Percentiles rank a stretch among this genome's conserved stretches.
These are phyloP conservation scores for Penicillium oxalicum DNA, from an alignment of 2,329 filamentous ascomycete genomes.

Conservation along the genomic window DNA sequence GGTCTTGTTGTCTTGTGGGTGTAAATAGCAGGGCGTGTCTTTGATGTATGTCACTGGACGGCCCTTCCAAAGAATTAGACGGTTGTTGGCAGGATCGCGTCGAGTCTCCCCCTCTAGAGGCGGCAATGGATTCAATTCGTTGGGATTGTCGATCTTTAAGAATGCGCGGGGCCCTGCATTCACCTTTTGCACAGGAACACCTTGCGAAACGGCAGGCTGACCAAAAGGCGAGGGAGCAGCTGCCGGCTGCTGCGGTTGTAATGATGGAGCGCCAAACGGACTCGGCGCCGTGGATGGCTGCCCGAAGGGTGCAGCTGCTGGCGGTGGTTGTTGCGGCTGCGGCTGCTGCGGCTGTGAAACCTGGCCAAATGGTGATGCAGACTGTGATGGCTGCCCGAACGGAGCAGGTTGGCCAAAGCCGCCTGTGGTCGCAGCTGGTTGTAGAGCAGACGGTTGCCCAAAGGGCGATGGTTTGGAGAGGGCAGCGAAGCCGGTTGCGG, in stretches of 20 bases:
- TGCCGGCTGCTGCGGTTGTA: not conserved
- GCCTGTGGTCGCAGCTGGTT: conserved; percentile 13
- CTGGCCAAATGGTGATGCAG: conserved; percentile 14
- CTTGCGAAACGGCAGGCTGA: conserved; percentile 24
- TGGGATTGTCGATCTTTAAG: conserved; percentile 23
- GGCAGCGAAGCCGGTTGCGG: not conserved
- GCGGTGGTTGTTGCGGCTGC: conserved; percentile 2
- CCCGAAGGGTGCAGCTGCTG: conserved; percentile 29
- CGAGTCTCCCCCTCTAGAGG: conserved; percentile 33
- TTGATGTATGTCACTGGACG: conserved; percentile 56
- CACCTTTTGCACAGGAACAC: conserved; percentile 10
- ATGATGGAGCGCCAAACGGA: conserved; percentile 7
- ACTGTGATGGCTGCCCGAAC: conserved; percentile 17
- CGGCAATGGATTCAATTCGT: conserved; percentile 33
- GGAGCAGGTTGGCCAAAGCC: conserved; percentile 38
- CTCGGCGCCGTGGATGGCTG: conserved; percentile 27
- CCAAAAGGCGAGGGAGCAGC: conserved; percentile 16
- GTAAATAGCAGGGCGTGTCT: conserved; percentile 46
- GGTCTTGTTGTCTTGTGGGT: conserved; percentile 48
- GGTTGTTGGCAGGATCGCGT: conserved; percentile 31
- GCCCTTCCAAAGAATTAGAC: conserved; percentile 57
- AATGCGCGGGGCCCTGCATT: conserved; percentile 25
- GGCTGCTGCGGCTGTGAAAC: not conserved
- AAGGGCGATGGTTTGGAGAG: conserved; percentile 16
- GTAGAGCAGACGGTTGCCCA: conserved; percentile 20